Percentiles rank a stretch among this genome's conserved stretches.
Evolutionary conservation across 1,139 yeast species (phyloP).

Genomic region (Petasospora fabianii): DNA sequence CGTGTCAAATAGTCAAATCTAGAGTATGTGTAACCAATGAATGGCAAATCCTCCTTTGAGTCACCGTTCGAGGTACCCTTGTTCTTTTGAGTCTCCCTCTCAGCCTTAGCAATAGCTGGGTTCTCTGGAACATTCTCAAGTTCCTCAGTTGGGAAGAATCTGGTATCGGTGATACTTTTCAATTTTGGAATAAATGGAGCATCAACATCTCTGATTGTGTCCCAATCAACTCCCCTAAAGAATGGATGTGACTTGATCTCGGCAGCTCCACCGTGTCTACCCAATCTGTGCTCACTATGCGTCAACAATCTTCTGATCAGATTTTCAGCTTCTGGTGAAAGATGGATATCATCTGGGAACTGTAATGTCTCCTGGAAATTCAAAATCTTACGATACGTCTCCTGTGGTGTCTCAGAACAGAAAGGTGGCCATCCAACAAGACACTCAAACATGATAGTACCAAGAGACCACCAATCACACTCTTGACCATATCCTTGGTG

Average conservation of each 20-base stretch:
- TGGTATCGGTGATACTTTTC: conserved; percentile 87
- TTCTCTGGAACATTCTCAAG: conserved; percentile 92
- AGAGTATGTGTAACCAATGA: conserved; percentile 94
- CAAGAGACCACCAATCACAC: conserved; percentile 99
- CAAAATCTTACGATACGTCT: conserved; percentile 89
- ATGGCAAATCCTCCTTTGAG: conserved; percentile 84
- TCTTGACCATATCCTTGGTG: conserved; percentile 99
- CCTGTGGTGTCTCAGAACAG: conserved; percentile 98
- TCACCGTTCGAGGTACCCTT: conserved; percentile 34
- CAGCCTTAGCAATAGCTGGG: conserved; percentile 73
- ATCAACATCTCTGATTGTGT: conserved; percentile 82
- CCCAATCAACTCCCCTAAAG: conserved; percentile 97
- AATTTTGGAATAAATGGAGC: conserved; percentile 92
- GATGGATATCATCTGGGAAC: conserved; percentile 93
- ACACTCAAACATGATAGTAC: conserved; percentile 99
- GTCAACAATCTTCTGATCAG: conserved; percentile 80
- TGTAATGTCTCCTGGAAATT: conserved; percentile 93
- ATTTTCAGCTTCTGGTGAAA: conserved; percentile 93
- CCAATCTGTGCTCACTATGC: conserved; percentile 80
- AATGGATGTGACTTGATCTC: conserved; percentile 93
- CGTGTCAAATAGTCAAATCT: conserved; percentile 89
- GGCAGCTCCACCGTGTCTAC: conserved; percentile 89
- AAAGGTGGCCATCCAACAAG: conserved; percentile 99
- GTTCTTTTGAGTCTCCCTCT: conserved; percentile 43
- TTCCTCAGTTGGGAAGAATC: conserved; percentile 98